Conservation (phyloP, 306 rosid genomes). For the Dalbergia cochinchinensis region DNA sequence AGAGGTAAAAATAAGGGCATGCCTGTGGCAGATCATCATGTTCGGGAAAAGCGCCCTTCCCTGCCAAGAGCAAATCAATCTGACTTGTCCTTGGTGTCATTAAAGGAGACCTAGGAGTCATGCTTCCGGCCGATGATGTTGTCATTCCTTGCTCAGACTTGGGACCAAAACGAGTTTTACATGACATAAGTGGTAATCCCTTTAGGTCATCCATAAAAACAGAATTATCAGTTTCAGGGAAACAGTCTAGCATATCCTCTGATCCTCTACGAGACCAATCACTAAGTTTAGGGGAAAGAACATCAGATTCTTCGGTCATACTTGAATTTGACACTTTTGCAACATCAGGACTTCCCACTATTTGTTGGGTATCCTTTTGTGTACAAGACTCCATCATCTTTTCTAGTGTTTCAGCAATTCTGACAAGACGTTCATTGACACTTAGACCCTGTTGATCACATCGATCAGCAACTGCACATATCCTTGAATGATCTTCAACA, state of each 20-base stretch:
- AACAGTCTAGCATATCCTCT: conserved; percentile 97
- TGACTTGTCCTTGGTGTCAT: conserved; percentile 96
- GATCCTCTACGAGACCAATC: conserved; percentile 98
- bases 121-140: conserved; percentile 97
- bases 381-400: conserved; percentile 79
- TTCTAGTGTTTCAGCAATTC: conserved; percentile 86
- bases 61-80: conserved; percentile 89
- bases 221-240: conserved; percentile 88
- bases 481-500: conserved; percentile 96
- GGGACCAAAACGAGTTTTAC: conserved; percentile 98
- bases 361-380: conserved; percentile 85
- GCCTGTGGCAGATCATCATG: conserved; percentile 97
- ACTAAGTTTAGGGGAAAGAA: conserved; percentile 88
- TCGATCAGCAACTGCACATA: conserved; percentile 95
- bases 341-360: conserved; percentile 91
- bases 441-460: conserved; percentile 92
- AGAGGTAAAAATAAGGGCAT: conserved; percentile 38
- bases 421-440: conserved; percentile 89
- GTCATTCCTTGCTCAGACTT: conserved; percentile 99
- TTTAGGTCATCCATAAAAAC: conserved; percentile 89
- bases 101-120: conserved; percentile 98
- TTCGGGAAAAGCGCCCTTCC: conserved; percentile 94
- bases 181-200: conserved; percentile 91
- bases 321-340: conserved; percentile 94
- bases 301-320: conserved; percentile 93